Evolutionary conservation across 2,329 filamentous ascomycete species (phyloP).

Genomic region (Gaeumannomyces sp.): DNA sequence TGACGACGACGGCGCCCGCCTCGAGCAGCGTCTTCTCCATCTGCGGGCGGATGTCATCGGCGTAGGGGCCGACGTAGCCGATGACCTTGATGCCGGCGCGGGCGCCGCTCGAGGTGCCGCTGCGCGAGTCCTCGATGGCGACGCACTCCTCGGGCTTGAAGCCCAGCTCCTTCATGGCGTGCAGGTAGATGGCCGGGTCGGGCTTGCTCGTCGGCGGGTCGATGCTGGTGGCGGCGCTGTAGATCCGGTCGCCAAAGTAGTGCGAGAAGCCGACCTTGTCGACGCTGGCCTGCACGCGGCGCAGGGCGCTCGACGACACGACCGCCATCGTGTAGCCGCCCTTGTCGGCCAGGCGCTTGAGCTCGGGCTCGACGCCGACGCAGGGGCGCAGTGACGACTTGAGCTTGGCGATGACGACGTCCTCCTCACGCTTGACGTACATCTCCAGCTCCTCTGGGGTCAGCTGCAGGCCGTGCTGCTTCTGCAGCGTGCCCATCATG

Average conservation of each 20-base stretch:
- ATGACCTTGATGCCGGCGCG: conserved; percentile 75
- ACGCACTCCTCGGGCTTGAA: conserved; percentile 66
- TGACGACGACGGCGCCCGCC: conserved; percentile 57
- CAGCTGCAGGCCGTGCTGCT: conserved; percentile 70
- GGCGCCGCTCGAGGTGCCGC: conserved; percentile 66
- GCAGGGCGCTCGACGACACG: conserved; percentile 73
- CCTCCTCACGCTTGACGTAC: conserved; percentile 74
- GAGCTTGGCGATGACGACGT: conserved; percentile 77
- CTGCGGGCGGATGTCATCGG: conserved; percentile 51
- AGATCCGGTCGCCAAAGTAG: conserved; percentile 74
- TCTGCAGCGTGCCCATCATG: conserved; percentile 74
- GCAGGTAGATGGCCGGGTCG: conserved; percentile 80
- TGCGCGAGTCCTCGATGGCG: conserved; percentile 85
- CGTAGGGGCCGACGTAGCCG: conserved; percentile 79
- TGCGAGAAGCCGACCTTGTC: conserved; percentile 73
- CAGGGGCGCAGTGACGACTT: conserved; percentile 62
- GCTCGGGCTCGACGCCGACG: conserved; percentile 58
- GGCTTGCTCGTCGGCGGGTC: conserved; percentile 81
- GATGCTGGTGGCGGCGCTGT: conserved; percentile 75
- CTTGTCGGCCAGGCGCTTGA: conserved; percentile 55
- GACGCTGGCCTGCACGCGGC: conserved; percentile 70
- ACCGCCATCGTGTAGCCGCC: conserved; percentile 70
- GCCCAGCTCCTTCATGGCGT: conserved; percentile 67
- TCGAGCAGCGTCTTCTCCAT: conserved; percentile 58
- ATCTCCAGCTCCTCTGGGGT: conserved; percentile 59